phyloP scores from a whole-genome alignment of 441 rosid genomes.

The Brassica balearica region DNA sequence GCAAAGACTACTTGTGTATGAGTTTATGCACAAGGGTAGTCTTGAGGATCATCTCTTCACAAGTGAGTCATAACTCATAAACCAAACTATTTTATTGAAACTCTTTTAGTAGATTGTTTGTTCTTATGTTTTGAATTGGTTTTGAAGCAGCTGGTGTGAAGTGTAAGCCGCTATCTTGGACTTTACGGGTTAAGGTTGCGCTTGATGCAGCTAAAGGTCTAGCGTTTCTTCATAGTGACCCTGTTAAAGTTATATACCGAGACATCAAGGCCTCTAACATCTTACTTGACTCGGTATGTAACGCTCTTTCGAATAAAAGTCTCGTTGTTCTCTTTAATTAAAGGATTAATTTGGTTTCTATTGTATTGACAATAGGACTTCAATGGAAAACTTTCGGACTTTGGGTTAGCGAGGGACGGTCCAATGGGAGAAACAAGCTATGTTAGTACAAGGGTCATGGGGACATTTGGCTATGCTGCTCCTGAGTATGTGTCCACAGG shows the following conservation, averaged over 20 bases:
- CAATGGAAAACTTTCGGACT: conserved; percentile 92
- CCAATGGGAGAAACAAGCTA: conserved; percentile 84
- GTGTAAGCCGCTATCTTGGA: background rate
- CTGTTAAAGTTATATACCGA: conserved; percentile 1
- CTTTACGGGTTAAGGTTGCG: background rate
- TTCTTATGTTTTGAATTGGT: conserved; percentile 1
- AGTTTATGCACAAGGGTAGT: no score
- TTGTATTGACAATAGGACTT: conserved; percentile 54
- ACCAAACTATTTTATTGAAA: background rate
- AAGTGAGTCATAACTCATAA: background rate
- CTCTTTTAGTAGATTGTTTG: background rate
- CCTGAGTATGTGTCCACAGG: conserved; percentile 97
- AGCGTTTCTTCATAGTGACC: background rate
- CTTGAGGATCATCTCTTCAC: no score
- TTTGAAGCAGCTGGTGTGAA: background rate
- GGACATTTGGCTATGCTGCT: conserved; percentile 93
- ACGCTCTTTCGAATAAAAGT: background rate
- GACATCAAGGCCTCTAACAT: background rate
- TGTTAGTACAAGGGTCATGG: conserved; percentile 95
- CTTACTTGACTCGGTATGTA: background rate
- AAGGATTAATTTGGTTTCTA: background rate
- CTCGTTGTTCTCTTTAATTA: background rate
- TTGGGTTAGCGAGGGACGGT: conserved; percentile 95
- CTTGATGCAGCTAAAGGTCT: conserved; percentile 6
- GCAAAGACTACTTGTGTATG: no score